Evolutionary conservation across 495 filamentous ascomycete species (phyloP).

Genomic region (Xylaria bambusicola): DNA sequence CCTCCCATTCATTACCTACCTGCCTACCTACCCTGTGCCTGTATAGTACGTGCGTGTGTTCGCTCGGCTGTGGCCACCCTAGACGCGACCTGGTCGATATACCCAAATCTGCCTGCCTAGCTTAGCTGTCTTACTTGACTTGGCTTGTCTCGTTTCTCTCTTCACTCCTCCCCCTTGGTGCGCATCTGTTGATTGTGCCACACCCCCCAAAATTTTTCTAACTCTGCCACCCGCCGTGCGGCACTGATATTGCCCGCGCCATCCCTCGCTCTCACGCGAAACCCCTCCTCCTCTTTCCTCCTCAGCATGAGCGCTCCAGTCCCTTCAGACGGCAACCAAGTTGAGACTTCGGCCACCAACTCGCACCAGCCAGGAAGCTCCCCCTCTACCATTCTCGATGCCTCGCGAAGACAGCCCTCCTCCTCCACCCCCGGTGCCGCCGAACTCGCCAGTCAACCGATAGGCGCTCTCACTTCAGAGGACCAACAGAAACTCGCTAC

Average conservation of each 20-base stretch:
- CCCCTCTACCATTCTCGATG: slow-evolving; percentile 39
- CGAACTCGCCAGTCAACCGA: slow-evolving; percentile 93
- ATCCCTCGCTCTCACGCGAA: slow-evolving; percentile 32
- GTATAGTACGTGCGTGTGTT: slow-evolving; percentile 17
- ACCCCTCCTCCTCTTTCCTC: slow-evolving; percentile 33
- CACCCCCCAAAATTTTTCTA: slow-evolving; percentile 37
- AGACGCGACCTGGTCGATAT: slow-evolving; percentile 19
- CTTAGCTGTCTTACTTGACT: slow-evolving; percentile 25
- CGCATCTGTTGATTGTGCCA: slow-evolving; percentile 30
- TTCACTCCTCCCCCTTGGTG: slow-evolving; percentile 31
- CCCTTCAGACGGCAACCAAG: slow-evolving; percentile 34
- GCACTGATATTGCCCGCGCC: slow-evolving; percentile 35
- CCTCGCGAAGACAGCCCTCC: slow-evolving; percentile 60
- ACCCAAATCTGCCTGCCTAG: slow-evolving; percentile 36
- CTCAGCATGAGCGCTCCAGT: slow-evolving; percentile 56
- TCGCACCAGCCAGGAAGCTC: slow-evolving; percentile 39
- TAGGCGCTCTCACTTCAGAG: slow-evolving; percentile 48
- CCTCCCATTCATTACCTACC: background rate
- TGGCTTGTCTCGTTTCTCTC: slow-evolving; percentile 25
- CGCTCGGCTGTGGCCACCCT: slow-evolving; percentile 21
- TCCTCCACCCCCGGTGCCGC: slow-evolving; percentile 70
- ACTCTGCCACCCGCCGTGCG: slow-evolving; percentile 20
- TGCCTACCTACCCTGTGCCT: slow-evolving; percentile 7
- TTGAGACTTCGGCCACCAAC: slow-evolving; percentile 34
- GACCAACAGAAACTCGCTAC: slow-evolving; percentile 31